Base-by-base conservation (phyloP, 148 eudicot genomes). In the Talinum fruticosum region DNA sequence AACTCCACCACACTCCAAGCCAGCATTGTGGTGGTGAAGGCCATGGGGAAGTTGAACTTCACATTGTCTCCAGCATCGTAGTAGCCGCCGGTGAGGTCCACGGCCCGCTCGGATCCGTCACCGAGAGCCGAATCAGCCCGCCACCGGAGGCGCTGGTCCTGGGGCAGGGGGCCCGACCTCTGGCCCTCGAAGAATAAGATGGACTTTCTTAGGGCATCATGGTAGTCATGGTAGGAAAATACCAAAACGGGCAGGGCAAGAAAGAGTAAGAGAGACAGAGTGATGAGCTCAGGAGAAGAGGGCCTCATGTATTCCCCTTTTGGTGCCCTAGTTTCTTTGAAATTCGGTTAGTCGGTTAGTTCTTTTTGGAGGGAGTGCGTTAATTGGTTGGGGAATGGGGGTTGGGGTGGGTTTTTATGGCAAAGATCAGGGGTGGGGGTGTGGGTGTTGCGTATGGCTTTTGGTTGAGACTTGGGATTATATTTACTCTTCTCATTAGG, bases 1-100 rank as follows among this genome's bases (percentile, higher is more conserved):
- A 95, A 95, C 79, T 95, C 97, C 26, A 91, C 84, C 37, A 92
- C 97, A 61, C 96, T 88, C 98, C 98, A 95, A 12, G 97, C 92
- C 86, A 95, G 35, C 97, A 95, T 92, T 41, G 98, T 95, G 2
- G 98, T 81, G 16, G 97, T 91, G 72, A 95, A 95, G 5, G 99
- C 99, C 99, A 92, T 95, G 53, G 97, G 99, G 4, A 95, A 95
- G n/a, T 88, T 88, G 64, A 90, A 95, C 89, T 95, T 95, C 1
- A 95, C 85, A 74, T 95, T 95, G 36, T 95, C 99, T 0, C 99
- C 99, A 10, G 97, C 97, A 44, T 95, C 99, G 33, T 92, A 95
- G 75, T 95, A 95, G 3, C 98, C 97, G 23, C 97, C 97, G 19
- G 87, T 87, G 16, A 92, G 77, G 84, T 94, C 97, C 6, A 82